Base-by-base conservation (phyloP, 306 rosid genomes). In the Sphenostylis stenocarpa region DNA sequence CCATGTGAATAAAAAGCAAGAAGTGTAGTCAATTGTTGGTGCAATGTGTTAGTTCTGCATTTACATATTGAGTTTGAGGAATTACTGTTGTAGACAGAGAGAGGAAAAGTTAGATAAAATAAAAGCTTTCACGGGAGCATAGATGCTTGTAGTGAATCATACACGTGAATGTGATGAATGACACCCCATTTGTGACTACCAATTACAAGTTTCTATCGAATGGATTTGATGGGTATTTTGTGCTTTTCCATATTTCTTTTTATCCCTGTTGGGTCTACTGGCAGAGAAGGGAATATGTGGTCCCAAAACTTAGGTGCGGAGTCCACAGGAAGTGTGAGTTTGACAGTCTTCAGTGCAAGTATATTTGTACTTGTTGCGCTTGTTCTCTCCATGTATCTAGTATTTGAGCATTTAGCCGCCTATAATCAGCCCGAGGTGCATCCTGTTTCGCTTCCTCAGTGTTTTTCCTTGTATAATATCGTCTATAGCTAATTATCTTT, bases 341-440 rank as follows among this genome's bases (percentile, higher is more conserved):
- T 97, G 99, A 90, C 96, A 26, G 78, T 92, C 80, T 70, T 83
- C 87, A 96, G 96, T 82, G 89, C 99, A 23, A 86, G 97, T 84
- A 76, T 92, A 83, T 96, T 92, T 23, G 99, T 96, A 21, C 67
- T 91, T 17, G 88, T 88, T 78, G 92, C 99, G 49, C 84, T 96
- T 67, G 67, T 92, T 71, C 93, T 95, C 80, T 95, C 99, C 73
- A 89, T 81, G 89, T 90, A 85, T 87, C 89, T 95, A 70, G 91
- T 92, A 80, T 87, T 92, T 1, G 96, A 95, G 90, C 97, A 95
- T 80, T 86, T 95, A 83, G 91, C 94, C 75, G 87, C 91, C 71
- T 95, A 95, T 81, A 95, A 95, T 86, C 97, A 92, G 72, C 99
- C 99, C 5, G 99, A 95, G 99, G 99, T 95, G 70, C 11, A 29